phyloP scores from a whole-genome alignment of 352 stramenopile species.

The Phytophthora pistaciae region DNA sequence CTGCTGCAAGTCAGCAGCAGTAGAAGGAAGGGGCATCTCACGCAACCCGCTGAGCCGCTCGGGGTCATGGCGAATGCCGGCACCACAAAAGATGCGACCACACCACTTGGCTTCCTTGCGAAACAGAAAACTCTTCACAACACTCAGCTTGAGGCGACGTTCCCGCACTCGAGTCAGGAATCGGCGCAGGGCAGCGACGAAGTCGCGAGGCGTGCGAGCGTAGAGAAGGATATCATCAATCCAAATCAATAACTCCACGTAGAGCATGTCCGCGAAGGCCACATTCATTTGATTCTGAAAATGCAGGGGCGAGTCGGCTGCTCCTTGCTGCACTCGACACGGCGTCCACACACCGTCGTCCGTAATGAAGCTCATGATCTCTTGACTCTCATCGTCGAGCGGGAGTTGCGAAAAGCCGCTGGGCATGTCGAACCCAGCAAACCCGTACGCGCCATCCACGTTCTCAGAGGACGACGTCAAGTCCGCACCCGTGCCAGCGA shows the following conservation, averaged over 20 bases:
- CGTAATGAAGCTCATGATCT: conserved; percentile 34
- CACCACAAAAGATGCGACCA: conserved; percentile 18
- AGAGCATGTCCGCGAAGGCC: conserved; percentile 12
- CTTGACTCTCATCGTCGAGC: conserved; percentile 17
- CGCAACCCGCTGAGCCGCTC: conserved; percentile 3
- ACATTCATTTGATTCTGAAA: conserved; percentile 33
- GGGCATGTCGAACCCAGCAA: conserved; percentile 26
- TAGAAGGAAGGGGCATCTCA: conserved; percentile 12
- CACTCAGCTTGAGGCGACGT: conserved; percentile 28
- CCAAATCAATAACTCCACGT: neutral
- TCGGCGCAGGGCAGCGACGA: conserved; percentile 1
- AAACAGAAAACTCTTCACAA: conserved; percentile 26
- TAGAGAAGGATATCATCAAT: conserved; percentile 15
- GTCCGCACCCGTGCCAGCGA: no score
- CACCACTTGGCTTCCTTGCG: conserved; percentile 24
- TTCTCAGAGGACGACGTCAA: no score
- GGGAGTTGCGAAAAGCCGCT: conserved; percentile 33
- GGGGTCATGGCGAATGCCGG: conserved; percentile 25
- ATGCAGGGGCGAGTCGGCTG: conserved; percentile 3
- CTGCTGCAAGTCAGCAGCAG: no score
- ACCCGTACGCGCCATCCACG: neutral
- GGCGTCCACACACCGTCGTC: conserved; percentile 30
- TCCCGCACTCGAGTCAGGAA: conserved; percentile 22
- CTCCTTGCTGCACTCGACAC: conserved; percentile 10
- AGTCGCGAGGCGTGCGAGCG: neutral